A percentile compares a stretch with the other conserved stretches of the same genome.
These are phyloP conservation scores for Pichia sp. DNA, from an alignment of 1,139 yeast species.

Conservation along the genomic window DNA sequence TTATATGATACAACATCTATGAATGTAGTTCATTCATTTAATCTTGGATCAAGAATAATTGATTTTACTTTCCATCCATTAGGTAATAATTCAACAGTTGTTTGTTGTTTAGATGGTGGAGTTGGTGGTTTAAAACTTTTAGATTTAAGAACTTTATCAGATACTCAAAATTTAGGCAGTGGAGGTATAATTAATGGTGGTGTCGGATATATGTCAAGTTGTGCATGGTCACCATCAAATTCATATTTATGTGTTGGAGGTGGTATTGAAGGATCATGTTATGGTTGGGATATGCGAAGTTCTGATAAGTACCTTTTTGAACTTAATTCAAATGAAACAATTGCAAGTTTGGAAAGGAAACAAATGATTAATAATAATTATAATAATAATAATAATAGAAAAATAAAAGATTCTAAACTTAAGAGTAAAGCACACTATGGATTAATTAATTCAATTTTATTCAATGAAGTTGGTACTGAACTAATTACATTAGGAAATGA, in stretches of 20 bases:
- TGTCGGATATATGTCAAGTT: slow-evolving; percentile 25
- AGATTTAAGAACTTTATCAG: slow-evolving; percentile 66
- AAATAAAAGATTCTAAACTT: slow-evolving; percentile 11
- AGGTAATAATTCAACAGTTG: slow-evolving; percentile 52
- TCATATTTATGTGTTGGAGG: slow-evolving; percentile 63
- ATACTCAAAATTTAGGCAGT: slow-evolving; percentile 60
- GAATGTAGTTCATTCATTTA: slow-evolving; percentile 59
- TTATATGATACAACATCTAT: slow-evolving; percentile 76
- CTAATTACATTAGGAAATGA: slow-evolving; percentile 68
- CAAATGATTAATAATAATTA: slow-evolving; percentile 25
- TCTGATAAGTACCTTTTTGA: slow-evolving; percentile 59
- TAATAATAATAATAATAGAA: slow-evolving; percentile 16
- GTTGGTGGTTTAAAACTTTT: slow-evolving; percentile 42
- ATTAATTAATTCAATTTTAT: slow-evolving; percentile 66
- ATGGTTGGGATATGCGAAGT: slow-evolving; percentile 71
- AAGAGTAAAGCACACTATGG: slow-evolving; percentile 59
- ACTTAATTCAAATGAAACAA: slow-evolving; percentile 38
- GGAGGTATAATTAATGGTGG: slow-evolving; percentile 27
- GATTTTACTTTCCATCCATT: slow-evolving; percentile 43
- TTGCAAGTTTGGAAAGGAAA: slow-evolving; percentile 18
- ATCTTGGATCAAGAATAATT: slow-evolving; percentile 44
- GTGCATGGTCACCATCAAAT: slow-evolving; percentile 64
- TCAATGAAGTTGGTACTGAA: slow-evolving; percentile 60
- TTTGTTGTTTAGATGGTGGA: slow-evolving; percentile 29
- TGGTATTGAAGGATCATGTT: slow-evolving; percentile 65